Evolutionary conservation across 306 rosid genomes (phyloP).

Genomic region (Canavalia ensiformis): DNA sequence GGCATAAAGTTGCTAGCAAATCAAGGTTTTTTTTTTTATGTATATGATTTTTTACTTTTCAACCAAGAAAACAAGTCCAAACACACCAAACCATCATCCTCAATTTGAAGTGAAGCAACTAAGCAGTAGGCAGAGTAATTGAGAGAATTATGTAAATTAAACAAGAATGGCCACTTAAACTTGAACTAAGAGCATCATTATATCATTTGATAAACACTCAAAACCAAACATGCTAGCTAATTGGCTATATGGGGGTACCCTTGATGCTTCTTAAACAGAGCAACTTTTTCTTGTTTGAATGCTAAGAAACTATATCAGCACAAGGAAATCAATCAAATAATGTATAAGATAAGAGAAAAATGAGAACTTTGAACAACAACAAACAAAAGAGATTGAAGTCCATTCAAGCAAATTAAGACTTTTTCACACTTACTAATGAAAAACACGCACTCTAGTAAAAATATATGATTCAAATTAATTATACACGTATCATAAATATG

Average conservation of each 20-base stretch:
- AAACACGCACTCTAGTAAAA: too few species aligned
- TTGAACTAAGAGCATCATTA: not conserved
- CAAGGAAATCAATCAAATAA: not conserved
- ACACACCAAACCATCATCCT: not conserved
- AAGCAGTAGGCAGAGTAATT: not conserved
- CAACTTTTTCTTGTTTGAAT: not conserved
- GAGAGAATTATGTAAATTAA: not conserved
- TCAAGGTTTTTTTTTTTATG: not conserved
- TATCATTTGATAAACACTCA: not conserved
- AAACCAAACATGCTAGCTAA: not conserved
- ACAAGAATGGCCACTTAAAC: not conserved
- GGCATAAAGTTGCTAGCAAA: not conserved
- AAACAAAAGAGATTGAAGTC: not conserved
- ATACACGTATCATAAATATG: too few species aligned
- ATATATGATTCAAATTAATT: too few species aligned
- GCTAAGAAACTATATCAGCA: not conserved
- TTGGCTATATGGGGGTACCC: slow-evolving; percentile 7
- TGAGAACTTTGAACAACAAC: too few species aligned
- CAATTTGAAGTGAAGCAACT: not conserved
- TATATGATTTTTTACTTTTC: not conserved
- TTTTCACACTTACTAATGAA: too few species aligned
- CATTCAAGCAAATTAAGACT: not conserved
- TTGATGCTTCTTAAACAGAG: not conserved
- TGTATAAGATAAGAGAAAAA: too few species aligned
- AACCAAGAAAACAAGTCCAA: not conserved